Conservation (phyloP, 768 basidiomycete genomes). For the Pleurotus eryngii region DNA sequence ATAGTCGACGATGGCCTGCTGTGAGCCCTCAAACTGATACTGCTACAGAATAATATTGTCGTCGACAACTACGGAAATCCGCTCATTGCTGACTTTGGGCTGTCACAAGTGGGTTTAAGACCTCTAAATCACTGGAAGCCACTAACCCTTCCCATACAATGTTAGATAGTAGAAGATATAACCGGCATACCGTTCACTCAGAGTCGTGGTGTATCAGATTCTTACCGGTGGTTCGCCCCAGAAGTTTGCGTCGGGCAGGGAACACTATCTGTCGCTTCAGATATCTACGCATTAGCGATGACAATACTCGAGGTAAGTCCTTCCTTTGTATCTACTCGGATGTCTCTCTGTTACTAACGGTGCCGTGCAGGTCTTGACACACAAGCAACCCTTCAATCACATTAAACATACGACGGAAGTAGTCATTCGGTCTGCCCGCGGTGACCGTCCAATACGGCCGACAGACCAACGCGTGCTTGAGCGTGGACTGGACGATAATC, state of each 20-base stretch:
- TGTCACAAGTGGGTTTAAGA: conserved; percentile 39
- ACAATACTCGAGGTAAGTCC: conserved; percentile 57
- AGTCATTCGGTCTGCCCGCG: conserved; percentile 32
- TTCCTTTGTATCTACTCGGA: too few species aligned
- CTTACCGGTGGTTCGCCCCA: conserved; percentile 53
- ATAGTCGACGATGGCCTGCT: too few species aligned
- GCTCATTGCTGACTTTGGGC: conserved; percentile 54
- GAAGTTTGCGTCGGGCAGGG: conserved; percentile 51
- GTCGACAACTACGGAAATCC: conserved; percentile 42
- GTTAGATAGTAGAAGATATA: conserved; percentile 53
- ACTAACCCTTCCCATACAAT: not conserved
- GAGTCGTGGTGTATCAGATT: conserved; percentile 41
- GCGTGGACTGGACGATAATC: conserved; percentile 15
- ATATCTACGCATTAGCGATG: conserved; percentile 57
- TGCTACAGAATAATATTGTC: conserved; percentile 44
- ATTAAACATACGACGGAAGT: conserved; percentile 52
- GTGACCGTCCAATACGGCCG: conserved; percentile 15
- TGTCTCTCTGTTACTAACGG: not conserved
- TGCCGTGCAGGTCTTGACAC: conserved; percentile 45
- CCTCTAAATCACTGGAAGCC: too few species aligned
- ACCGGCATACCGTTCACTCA: conserved; percentile 57
- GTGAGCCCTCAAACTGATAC: too few species aligned
- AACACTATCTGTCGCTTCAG: conserved; percentile 42
- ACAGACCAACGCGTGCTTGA: conserved; percentile 8
- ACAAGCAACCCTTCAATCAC: conserved; percentile 47